These are phyloP conservation scores for Kluyveromyces nonfermentans DNA, from an alignment of 805 yeast genomes.

Conservation along the genomic window DNA sequence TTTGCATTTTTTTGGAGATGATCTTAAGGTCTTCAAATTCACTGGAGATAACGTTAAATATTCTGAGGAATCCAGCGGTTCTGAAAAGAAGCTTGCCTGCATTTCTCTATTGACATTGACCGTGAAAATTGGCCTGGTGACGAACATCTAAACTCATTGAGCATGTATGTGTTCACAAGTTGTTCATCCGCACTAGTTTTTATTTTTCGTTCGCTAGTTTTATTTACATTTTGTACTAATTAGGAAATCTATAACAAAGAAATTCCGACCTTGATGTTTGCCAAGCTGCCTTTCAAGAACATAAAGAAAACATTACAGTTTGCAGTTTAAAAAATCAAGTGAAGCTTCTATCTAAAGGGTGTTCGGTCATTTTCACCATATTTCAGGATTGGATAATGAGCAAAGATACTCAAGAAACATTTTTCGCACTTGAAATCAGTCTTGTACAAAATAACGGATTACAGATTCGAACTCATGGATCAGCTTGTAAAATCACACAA, in stretches of 20 bases:
- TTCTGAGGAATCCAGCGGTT: conserved; percentile 10
- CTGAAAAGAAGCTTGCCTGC: conserved; percentile 2
- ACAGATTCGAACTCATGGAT: no score
- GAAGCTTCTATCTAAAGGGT: no score
- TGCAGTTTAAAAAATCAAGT: no score
- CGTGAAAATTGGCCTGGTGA: background rate
- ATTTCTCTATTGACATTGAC: background rate
- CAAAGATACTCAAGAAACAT: no score
- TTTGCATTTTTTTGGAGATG: conserved; percentile 9
- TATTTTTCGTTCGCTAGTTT: background rate
- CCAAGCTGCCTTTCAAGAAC: background rate
- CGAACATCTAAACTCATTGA: background rate
- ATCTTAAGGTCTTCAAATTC: conserved; percentile 12
- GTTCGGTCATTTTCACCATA: no score
- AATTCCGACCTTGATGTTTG: background rate
- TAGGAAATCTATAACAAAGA: background rate
- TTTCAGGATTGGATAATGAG: no score
- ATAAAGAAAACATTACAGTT: no score
- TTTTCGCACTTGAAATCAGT: no score
- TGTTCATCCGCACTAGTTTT: background rate
- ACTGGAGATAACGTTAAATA: conserved; percentile 26
- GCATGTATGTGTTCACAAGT: background rate
- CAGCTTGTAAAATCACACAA: no score
- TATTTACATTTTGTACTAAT: conserved; percentile 2
- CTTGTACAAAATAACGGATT: no score